A percentile compares a stretch with the other conserved stretches of the same genome.
Evolutionary conservation across 768 basidiomycete species (phyloP).

Genomic region (Trametes sanguinea): DNA sequence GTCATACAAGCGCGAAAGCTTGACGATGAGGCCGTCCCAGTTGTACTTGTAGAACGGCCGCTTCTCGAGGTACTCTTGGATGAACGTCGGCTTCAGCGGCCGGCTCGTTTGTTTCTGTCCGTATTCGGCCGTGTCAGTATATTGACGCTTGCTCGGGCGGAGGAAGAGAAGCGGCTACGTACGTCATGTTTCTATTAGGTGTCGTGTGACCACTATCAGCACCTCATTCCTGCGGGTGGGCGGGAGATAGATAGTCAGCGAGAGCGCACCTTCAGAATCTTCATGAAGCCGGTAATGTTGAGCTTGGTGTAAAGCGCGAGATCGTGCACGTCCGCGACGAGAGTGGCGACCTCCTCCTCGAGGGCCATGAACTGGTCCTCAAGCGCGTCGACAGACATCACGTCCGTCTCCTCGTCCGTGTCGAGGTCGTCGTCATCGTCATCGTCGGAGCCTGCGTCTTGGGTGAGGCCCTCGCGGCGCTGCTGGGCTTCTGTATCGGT

Average conservation of each 20-base stretch:
- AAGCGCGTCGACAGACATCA: slow-evolving; percentile 67
- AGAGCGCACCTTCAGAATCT: slow-evolving; percentile 81
- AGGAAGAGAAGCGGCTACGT: slow-evolving; percentile 26
- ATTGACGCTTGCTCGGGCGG: neutral
- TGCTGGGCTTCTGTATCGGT: slow-evolving; percentile 62
- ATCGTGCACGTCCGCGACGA: slow-evolving; percentile 93
- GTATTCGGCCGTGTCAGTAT: neutral
- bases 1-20: slow-evolving; percentile 92
- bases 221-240: neutral
- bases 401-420: slow-evolving; percentile 45
- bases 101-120: slow-evolving; percentile 88
- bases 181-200: slow-evolving; percentile 89
- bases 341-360: slow-evolving; percentile 92
- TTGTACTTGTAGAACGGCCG: slow-evolving; percentile 97
- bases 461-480: slow-evolving; percentile 44
- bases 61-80: slow-evolving; percentile 89
- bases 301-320: slow-evolving; percentile 93
- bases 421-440: slow-evolving; percentile 45
- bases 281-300: slow-evolving; percentile 98
- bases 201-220: slow-evolving; percentile 12
- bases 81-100: slow-evolving; percentile 82
- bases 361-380: slow-evolving; percentile 86
- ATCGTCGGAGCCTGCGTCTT: slow-evolving; percentile 75
- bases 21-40: slow-evolving; percentile 94
- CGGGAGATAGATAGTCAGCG: neutral